A percentile compares a stretch with the other conserved stretches of the same genome.
phyloP scores from a whole-genome alignment of 139 green algal genomes.

The Tetraselmis chui region DNA sequence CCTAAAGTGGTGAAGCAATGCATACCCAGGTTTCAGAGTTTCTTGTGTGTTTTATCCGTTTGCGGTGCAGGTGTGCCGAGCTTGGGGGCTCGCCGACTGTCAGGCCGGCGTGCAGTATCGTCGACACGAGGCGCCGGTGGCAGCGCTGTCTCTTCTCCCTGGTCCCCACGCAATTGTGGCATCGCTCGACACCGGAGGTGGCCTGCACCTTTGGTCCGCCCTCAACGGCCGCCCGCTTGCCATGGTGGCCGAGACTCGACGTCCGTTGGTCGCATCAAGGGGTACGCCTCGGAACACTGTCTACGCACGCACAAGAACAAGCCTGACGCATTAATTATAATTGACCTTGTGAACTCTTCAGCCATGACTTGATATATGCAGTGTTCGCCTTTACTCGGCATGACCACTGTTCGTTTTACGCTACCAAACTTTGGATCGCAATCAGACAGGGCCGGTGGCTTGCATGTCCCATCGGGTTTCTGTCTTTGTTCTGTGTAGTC shows the following conservation, averaged over 20 bases:
- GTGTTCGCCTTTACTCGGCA: background rate
- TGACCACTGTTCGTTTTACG: background rate
- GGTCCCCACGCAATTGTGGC: background rate
- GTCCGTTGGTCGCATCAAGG: background rate
- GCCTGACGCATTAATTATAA: no score
- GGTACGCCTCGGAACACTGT: no score
- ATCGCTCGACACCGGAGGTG: conserved; percentile 10
- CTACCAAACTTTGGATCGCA: no score
- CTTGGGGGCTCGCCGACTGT: background rate
- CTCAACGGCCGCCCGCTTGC: background rate
- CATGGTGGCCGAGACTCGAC: conserved; percentile 3
- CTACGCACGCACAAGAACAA: no score
- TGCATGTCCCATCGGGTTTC: no score
- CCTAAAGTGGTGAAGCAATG: no score
- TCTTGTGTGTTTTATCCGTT: background rate
- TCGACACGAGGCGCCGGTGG: conserved; percentile 8
- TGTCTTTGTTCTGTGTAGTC: no score
- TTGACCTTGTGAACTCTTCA: background rate
- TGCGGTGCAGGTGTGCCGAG: background rate
- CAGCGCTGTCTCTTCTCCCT: conserved; percentile 8
- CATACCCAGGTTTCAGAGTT: background rate
- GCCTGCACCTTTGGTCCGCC: conserved; percentile 19
- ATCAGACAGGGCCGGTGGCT: no score
- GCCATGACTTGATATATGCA: background rate
- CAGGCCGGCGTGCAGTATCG: conserved; percentile 21